phyloP scores from a whole-genome alignment of 306 rosid genomes.

The Senna tora region DNA sequence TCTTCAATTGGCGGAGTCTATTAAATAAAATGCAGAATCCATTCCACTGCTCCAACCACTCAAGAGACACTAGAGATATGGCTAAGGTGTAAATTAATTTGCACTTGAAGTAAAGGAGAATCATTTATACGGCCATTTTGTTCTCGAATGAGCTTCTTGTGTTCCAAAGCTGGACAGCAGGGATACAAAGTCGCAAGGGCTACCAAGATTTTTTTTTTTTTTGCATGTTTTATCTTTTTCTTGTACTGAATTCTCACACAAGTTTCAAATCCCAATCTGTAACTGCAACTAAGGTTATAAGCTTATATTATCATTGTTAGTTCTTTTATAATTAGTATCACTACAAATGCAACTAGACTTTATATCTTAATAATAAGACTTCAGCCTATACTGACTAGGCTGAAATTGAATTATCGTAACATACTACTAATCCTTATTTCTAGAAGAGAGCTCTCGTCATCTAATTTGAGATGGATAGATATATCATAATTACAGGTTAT shows the following conservation, averaged over 20 bases:
- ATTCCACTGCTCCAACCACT: conserved; percentile 12
- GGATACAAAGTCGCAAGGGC: neutral
- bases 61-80: neutral
- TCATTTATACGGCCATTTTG: conserved; percentile 18
- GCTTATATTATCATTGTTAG: neutral
- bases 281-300: neutral
- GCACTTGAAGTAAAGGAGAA: conserved; percentile 4
- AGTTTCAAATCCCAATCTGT: no score
- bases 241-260: no score
- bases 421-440: neutral
- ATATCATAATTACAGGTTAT: conserved; percentile 26
- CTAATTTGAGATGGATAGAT: conserved; percentile 5
- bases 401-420: neutral
- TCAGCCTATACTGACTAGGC: neutral
- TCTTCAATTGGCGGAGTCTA: neutral
- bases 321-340: neutral
- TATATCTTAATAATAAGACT: neutral
- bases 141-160: neutral
- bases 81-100: neutral
- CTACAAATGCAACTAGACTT: neutral
- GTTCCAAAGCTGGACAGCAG: neutral
- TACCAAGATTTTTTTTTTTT: neutral
- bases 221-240: neutral
- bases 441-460: neutral
- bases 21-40: neutral